These are phyloP conservation scores for Pseudozyma tsukubaensis DNA, from an alignment of 1,284 basidiomycete genomes.

Conservation along the genomic window DNA sequence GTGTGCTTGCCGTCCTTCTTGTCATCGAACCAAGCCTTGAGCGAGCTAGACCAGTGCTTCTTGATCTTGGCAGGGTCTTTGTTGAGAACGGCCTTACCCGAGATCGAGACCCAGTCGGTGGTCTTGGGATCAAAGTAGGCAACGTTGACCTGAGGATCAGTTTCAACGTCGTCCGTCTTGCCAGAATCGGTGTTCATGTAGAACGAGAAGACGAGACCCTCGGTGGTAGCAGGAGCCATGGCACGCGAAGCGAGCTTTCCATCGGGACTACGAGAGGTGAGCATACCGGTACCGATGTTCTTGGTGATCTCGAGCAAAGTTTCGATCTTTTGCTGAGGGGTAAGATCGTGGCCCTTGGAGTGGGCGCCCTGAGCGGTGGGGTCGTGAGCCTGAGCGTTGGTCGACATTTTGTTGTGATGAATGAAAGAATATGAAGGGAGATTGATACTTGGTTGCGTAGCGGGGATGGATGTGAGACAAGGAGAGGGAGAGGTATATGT, in stretches of 20 bases:
- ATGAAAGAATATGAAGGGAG: neutral
- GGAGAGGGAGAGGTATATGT: too few species aligned
- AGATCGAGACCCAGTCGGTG: constrained; percentile 86
- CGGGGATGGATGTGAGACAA: too few species aligned
- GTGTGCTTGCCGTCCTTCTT: constrained; percentile 87
- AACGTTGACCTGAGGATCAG: constrained; percentile 57
- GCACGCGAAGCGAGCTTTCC: constrained; percentile 83
- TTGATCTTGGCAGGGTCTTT: constrained; percentile 55
- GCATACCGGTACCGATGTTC: constrained; percentile 73
- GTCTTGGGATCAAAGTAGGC: constrained; percentile 77
- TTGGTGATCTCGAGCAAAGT: constrained; percentile 51
- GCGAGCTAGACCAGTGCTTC: constrained; percentile 55
- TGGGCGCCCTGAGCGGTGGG: constrained; percentile 51
- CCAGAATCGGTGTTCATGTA: constrained; percentile 61
- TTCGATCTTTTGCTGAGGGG: constrained; percentile 57
- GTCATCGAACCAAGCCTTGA: constrained; percentile 83
- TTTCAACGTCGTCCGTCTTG: constrained; percentile 60
- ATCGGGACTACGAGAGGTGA: constrained; percentile 80
- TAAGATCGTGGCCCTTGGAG: constrained; percentile 35
- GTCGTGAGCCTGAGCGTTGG: constrained; percentile 44
- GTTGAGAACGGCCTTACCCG: constrained; percentile 75
- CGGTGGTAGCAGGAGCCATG: constrained; percentile 80
- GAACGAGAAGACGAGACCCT: constrained; percentile 68
- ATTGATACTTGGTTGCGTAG: neutral
- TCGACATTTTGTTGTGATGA: constrained; percentile 31